Conservation (phyloP, 2,329 filamentous ascomycete species). For the Zymoseptoria tritici region DNA sequence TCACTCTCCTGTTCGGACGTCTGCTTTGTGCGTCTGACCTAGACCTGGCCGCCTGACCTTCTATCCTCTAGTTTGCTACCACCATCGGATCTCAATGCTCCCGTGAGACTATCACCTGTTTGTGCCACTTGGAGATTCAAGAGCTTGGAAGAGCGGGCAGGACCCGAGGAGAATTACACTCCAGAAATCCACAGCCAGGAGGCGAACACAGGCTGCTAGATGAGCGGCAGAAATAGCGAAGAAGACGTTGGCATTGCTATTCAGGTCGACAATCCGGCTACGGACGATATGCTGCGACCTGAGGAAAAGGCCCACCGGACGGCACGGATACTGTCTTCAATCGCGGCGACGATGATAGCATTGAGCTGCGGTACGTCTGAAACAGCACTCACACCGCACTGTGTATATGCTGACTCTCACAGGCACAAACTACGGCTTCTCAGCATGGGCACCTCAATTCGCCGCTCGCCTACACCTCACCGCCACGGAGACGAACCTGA, state of each 20-base stretch:
- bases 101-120: neutral
- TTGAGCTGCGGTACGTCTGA: slow-evolving; percentile 80
- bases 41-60: neutral
- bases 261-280: neutral
- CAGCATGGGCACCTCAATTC: slow-evolving; percentile 94
- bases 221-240: neutral
- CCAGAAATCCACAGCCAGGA: neutral
- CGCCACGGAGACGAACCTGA: slow-evolving; percentile 87
- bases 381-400: slow-evolving; percentile 43
- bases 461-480: slow-evolving; percentile 78
- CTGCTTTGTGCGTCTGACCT: too few species aligned
- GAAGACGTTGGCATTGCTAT: neutral
- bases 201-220: neutral
- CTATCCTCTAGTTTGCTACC: neutral
- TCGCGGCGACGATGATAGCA: slow-evolving; percentile 76
- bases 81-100: neutral
- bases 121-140: neutral
- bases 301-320: slow-evolving; percentile 46
- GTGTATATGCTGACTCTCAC: slow-evolving; percentile 55
- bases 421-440: slow-evolving; percentile 82
- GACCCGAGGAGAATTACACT: neutral
- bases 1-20: too few species aligned
- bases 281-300: slow-evolving; percentile 31
- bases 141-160: neutral
- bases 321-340: slow-evolving; percentile 70